phyloP scores from a whole-genome alignment of 116 monocot species.

The Cymodocea nodosa region DNA sequence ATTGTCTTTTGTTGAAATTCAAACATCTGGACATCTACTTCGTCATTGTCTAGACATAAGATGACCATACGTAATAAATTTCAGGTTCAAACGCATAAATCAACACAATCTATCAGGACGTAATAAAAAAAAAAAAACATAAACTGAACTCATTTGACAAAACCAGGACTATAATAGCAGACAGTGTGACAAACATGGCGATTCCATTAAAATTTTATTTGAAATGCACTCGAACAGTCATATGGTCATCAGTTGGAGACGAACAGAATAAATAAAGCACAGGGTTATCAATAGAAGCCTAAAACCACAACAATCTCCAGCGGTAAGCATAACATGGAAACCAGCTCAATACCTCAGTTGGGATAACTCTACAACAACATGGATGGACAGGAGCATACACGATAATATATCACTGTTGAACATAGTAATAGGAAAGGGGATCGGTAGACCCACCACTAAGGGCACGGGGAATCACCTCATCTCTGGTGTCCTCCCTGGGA shows the following conservation, averaged over 20 bases:
- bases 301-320: not conserved
- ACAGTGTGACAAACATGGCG: too few species aligned
- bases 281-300: not conserved
- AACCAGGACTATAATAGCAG: not conserved
- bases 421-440: slow-evolving; percentile 24
- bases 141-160: too few species aligned
- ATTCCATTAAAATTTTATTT: not conserved
- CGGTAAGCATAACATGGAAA: not conserved
- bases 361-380: too few species aligned
- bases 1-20: too few species aligned
- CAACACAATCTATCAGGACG: too few species aligned
- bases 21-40: too few species aligned
- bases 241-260: not conserved
- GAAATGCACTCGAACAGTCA: not conserved
- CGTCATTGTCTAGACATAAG: too few species aligned
- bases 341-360: too few species aligned
- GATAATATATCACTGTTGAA: slow-evolving; percentile 7
- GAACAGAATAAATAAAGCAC: not conserved
- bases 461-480: slow-evolving; percentile 4
- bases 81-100: too few species aligned
- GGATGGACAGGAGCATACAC: not conserved
- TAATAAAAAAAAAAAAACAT: too few species aligned
- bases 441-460: not conserved
- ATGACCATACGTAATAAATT: too few species aligned
- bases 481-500: slow-evolving; percentile 16